Evolutionary conservation across 495 filamentous ascomycete species (phyloP).

Genomic region (Xylaria nigripes): DNA sequence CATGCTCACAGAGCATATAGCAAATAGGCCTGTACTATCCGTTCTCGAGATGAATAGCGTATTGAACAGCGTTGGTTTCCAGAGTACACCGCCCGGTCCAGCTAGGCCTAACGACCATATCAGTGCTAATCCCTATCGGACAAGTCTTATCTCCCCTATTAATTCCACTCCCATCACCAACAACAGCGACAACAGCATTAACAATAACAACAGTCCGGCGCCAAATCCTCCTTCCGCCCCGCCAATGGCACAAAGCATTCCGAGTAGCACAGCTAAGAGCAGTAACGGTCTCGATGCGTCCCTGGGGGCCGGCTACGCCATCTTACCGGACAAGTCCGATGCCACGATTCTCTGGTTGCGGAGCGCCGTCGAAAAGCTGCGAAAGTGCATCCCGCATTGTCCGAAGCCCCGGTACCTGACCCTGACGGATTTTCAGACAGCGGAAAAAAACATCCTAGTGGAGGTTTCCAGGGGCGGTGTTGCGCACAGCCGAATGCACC

Average conservation of each 20-base stretch:
- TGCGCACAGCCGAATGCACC: conserved; percentile 5
- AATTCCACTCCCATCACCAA: background rate
- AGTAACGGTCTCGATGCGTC: conserved; percentile 15
- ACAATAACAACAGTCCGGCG: background rate
- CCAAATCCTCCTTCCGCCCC: background rate
- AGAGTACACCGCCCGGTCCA: background rate
- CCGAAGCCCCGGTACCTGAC: conserved; percentile 21
- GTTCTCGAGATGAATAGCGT: conserved; percentile 26
- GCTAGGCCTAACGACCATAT: conserved; percentile 1
- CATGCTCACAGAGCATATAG: conserved; percentile 24
- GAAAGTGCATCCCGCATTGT: conserved; percentile 18
- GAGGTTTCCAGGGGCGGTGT: conserved; percentile 14
- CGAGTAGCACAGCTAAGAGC: background rate
- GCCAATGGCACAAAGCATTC: background rate
- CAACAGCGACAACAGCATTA: background rate
- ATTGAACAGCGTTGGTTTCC: conserved; percentile 6
- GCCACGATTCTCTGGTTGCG: conserved; percentile 23
- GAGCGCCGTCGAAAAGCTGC: conserved; percentile 22
- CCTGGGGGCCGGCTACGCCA: conserved; percentile 24
- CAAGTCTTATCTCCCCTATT: background rate
- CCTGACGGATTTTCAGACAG: conserved; percentile 25
- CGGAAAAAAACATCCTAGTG: conserved; percentile 21
- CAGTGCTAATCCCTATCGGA: background rate
- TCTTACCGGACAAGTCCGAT: conserved; percentile 24
- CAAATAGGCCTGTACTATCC: conserved; percentile 21